These are phyloP conservation scores for Verticillium dahliae DNA, from an alignment of 2,329 filamentous ascomycete genomes.

Conservation along the genomic window DNA sequence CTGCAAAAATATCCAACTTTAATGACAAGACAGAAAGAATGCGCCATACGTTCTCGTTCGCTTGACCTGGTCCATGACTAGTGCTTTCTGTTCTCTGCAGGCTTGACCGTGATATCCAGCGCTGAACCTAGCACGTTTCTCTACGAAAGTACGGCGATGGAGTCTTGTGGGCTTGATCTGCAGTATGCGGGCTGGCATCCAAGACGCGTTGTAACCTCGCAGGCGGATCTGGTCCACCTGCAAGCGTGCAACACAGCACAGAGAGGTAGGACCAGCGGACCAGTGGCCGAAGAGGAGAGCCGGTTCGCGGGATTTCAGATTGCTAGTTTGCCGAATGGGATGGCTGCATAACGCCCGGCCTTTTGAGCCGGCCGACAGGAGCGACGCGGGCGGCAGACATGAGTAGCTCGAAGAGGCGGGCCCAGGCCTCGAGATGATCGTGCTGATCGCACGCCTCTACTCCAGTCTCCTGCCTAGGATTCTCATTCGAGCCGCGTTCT, in stretches of 20 bases:
- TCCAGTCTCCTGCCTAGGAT: not conserved
- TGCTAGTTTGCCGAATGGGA: not conserved
- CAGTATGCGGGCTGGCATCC: not conserved
- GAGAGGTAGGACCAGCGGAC: not conserved
- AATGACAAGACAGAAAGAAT: not conserved
- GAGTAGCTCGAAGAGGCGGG: not conserved
- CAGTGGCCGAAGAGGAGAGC: not conserved
- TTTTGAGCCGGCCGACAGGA: not conserved
- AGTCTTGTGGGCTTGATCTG: not conserved
- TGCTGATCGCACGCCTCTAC: not conserved
- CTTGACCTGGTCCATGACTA: too few relatives aligned
- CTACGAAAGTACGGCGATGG: not conserved
- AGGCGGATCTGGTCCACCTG: not conserved
- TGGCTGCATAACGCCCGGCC: not conserved
- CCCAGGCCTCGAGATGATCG: not conserved
- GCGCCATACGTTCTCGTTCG: not conserved
- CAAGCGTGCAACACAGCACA: not conserved
- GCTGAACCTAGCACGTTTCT: too few relatives aligned
- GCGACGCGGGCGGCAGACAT: not conserved
- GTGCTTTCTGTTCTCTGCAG: too few relatives aligned
- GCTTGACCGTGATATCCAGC: not conserved
- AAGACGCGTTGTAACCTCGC: not conserved
- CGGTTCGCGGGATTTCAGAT: not conserved
- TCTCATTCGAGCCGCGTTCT: not conserved
- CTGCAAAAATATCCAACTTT: not conserved